These are phyloP conservation scores for Alnus rubra DNA, from an alignment of 306 rosid genomes.

Conservation along the genomic window DNA sequence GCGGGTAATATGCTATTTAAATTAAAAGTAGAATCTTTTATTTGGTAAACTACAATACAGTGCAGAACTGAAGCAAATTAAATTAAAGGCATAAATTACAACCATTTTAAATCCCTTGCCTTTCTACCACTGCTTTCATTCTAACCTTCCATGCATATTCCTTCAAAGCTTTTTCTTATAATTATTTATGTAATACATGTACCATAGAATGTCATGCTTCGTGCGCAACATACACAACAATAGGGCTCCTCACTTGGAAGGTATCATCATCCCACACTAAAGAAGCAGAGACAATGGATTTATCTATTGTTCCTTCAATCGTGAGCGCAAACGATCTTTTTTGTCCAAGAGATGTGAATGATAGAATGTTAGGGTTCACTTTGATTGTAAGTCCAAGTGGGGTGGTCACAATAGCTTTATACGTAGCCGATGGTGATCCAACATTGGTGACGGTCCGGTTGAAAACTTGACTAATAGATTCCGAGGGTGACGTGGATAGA, in stretches of 20 bases:
- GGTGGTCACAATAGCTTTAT: conserved; percentile 32
- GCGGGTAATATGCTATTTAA: too few relatives aligned
- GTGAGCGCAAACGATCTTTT: conserved; percentile 26
- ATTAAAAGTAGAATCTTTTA: too few relatives aligned
- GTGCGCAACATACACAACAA: conserved; percentile 22
- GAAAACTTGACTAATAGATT: conserved; percentile 26
- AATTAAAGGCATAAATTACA: background rate
- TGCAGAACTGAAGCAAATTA: background rate
- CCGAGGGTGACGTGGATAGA: conserved; percentile 9
- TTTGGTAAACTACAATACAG: too few relatives aligned
- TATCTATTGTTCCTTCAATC: conserved; percentile 26
- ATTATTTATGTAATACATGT: background rate
- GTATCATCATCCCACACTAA: conserved; percentile 55
- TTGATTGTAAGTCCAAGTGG: conserved; percentile 32
- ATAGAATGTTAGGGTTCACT: conserved; percentile 41
- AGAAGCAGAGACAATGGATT: conserved; percentile 31
- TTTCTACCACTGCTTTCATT: background rate
- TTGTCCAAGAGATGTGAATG: conserved; percentile 39
- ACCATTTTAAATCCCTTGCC: background rate
- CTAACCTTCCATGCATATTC: background rate
- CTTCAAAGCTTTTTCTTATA: background rate
- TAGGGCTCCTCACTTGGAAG: conserved; percentile 51
- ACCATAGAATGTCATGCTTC: too few relatives aligned
- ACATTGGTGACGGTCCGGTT: conserved; percentile 44
- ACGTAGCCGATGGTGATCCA: conserved; percentile 39